Evolutionary conservation across 2,329 filamentous ascomycete genomes (phyloP).

Genomic region (Pochonia chlamydosporia): DNA sequence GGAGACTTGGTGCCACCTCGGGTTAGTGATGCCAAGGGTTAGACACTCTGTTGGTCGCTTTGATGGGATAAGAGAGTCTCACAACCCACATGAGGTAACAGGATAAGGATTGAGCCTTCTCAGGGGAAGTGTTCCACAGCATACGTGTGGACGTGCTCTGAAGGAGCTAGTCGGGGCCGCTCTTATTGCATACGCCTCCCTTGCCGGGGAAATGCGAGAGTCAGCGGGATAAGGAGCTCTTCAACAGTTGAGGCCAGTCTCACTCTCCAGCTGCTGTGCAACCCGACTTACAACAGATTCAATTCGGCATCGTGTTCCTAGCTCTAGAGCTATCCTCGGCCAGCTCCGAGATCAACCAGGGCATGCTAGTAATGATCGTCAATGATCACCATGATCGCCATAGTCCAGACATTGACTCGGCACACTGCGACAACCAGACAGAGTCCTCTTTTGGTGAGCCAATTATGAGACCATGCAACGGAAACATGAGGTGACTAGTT

Average conservation of each 20-base stretch:
- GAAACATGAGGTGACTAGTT: background rate
- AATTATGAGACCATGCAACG: too few relatives aligned
- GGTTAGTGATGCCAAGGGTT: background rate
- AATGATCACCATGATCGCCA: too few relatives aligned
- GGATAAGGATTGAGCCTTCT: background rate
- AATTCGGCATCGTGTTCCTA: background rate
- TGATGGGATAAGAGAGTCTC: background rate
- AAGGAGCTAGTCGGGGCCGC: background rate
- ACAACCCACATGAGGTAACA: background rate
- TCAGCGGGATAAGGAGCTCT: too few relatives aligned
- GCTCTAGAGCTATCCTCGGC: background rate
- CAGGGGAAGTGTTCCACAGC: background rate
- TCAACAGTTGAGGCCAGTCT: too few relatives aligned
- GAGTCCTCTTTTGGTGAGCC: too few relatives aligned
- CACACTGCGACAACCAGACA: too few relatives aligned
- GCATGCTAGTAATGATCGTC: background rate
- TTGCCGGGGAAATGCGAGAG: background rate
- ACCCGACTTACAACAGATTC: background rate
- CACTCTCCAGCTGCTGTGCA: too few relatives aligned
- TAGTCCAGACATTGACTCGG: too few relatives aligned
- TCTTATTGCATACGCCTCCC: background rate
- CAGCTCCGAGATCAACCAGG: background rate
- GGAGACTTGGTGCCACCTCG: background rate
- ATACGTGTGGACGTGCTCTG: background rate
- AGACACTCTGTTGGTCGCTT: background rate